These are phyloP conservation scores for Malus hybrid DNA, from an alignment of 331 rosid species.

Conservation along the genomic window DNA sequence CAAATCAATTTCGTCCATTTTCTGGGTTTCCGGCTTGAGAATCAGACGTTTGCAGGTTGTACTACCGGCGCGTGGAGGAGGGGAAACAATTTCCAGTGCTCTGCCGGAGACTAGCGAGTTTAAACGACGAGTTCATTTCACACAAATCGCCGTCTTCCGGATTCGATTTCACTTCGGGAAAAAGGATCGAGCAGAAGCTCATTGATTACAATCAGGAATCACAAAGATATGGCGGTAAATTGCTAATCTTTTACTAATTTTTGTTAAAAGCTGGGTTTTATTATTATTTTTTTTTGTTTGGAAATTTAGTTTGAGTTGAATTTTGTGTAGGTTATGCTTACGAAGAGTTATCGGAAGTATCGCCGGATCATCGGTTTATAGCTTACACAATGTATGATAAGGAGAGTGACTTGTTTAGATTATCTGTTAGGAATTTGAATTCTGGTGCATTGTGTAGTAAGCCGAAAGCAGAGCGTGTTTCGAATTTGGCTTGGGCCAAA, in stretches of 20 bases:
- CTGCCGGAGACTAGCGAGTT: constrained; percentile 70
- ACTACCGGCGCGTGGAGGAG: constrained; percentile 86
- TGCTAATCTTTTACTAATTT: not conserved
- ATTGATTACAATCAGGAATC: constrained; percentile 87
- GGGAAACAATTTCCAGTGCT: constrained; percentile 77
- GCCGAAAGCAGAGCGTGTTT: constrained; percentile 80
- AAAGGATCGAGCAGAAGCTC: constrained; percentile 88
- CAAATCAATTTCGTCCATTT: not conserved
- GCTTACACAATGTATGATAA: constrained; percentile 93
- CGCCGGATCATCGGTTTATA: constrained; percentile 76
- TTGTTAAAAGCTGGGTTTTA: not conserved
- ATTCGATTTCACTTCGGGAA: constrained; percentile 74
- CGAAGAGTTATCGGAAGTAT: constrained; percentile 83
- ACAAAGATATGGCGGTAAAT: constrained; percentile 72
- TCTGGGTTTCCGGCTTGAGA: not conserved
- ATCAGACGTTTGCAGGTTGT: constrained; percentile 42
- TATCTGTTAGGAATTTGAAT: constrained; percentile 84
- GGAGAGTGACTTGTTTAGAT: constrained; percentile 65
- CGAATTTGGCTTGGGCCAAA: constrained; percentile 87
- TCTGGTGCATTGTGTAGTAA: constrained; percentile 85
- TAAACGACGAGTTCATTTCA: constrained; percentile 70
- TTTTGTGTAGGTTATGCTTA: constrained; percentile 69
- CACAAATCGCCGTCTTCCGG: constrained; percentile 79
- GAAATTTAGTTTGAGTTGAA: not conserved
- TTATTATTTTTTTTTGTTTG: no score